Evolutionary conservation across 2,329 filamentous ascomycete species (phyloP).

Genomic region (Nigrospora sphaerica): DNA sequence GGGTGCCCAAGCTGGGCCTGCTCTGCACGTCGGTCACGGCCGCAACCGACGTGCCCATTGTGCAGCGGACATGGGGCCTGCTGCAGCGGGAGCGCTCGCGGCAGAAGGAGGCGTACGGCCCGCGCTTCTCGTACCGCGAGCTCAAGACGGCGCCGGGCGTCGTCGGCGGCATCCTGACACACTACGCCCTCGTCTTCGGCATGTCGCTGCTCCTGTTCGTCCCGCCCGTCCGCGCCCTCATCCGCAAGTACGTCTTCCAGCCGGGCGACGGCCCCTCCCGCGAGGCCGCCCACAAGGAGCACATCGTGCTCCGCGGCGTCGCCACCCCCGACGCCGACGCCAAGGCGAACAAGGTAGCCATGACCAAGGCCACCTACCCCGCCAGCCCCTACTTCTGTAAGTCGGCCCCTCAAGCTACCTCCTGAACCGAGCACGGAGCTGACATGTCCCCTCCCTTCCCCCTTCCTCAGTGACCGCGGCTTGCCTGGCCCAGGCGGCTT

Average conservation of each 20-base stretch:
- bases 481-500: slow-evolving; percentile 56
- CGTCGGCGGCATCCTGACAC: slow-evolving; percentile 39
- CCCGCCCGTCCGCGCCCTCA: slow-evolving; percentile 36
- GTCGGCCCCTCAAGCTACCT: slow-evolving; percentile 14
- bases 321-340: slow-evolving; percentile 49
- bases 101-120: slow-evolving; percentile 45
- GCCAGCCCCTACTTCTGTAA: slow-evolving; percentile 61
- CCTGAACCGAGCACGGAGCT: no score
- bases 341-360: slow-evolving; percentile 38
- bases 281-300: slow-evolving; percentile 49
- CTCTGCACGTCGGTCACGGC: slow-evolving; percentile 45
- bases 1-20: slow-evolving; percentile 44
- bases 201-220: slow-evolving; percentile 34
- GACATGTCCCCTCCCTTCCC: not conserved
- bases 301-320: slow-evolving; percentile 56
- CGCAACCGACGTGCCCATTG: slow-evolving; percentile 43
- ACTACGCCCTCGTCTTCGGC: slow-evolving; percentile 39
- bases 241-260: slow-evolving; percentile 36
- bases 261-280: slow-evolving; percentile 48
- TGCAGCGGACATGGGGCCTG: slow-evolving; percentile 59
- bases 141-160: slow-evolving; percentile 43
- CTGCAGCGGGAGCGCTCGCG: slow-evolving; percentile 36
- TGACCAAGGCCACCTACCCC: slow-evolving; percentile 45
- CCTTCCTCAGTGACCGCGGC: slow-evolving; percentile 52
- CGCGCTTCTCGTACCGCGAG: slow-evolving; percentile 53